Evolutionary conservation across 108 stramenopile species (phyloP).

Genomic region (Pseudonitzschia delicatissima): DNA sequence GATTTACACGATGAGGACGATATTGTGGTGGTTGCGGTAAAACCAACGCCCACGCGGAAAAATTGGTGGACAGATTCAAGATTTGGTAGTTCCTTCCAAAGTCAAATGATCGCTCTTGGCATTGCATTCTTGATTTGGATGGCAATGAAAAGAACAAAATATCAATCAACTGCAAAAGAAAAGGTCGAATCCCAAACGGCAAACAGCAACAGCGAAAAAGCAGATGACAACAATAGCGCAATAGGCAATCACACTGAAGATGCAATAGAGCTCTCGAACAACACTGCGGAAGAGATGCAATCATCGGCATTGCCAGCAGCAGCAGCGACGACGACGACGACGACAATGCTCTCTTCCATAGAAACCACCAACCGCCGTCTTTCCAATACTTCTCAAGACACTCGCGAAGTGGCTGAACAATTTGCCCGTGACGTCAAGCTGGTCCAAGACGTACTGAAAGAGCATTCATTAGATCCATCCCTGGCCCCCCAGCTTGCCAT

Average conservation of each 20-base stretch:
- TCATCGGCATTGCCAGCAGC: background rate
- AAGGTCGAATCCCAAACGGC: too few relatives aligned
- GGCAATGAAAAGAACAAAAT: too few relatives aligned
- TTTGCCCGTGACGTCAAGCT: slow-evolving; percentile 17
- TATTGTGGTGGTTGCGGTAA: slow-evolving; percentile 1
- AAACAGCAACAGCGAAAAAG: background rate
- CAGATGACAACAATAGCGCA: background rate
- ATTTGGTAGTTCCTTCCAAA: too few relatives aligned
- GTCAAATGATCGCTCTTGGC: too few relatives aligned
- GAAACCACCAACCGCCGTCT: too few relatives aligned
- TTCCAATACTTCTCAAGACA: background rate
- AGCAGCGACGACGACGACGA: background rate
- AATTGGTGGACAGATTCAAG: too few relatives aligned
- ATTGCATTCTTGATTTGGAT: too few relatives aligned
- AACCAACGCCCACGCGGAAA: background rate
- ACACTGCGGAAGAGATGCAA: background rate
- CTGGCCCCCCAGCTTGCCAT: slow-evolving; percentile 23
- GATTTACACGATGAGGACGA: background rate
- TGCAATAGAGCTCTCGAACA: background rate
- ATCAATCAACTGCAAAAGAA: too few relatives aligned
- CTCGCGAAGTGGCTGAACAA: background rate
- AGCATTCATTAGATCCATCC: slow-evolving; percentile 22
- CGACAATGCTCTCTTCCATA: too few relatives aligned
- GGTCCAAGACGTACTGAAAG: slow-evolving; percentile 15
- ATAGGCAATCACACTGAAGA: background rate